Conservation (phyloP, 148 eudicot genomes). For the Rhododendron kiyosumense region DNA sequence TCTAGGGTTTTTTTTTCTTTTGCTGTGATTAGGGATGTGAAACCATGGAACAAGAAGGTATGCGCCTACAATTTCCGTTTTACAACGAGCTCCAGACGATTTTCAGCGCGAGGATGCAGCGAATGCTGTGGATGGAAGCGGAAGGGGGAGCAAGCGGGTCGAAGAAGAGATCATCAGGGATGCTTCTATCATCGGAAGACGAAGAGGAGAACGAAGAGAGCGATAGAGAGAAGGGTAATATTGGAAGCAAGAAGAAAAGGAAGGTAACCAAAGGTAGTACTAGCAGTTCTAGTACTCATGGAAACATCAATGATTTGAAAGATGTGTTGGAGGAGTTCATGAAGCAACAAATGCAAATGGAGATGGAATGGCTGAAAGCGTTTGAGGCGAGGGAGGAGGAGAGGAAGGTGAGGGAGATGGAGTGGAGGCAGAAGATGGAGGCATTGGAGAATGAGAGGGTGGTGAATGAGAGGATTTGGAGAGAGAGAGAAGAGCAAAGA, state of each 20-base stretch:
- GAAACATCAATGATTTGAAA: constrained; percentile 25
- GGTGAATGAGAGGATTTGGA: constrained; percentile 64
- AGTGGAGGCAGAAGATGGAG: constrained; percentile 79
- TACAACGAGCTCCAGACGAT: constrained; percentile 80
- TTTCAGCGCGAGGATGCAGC: constrained; percentile 63
- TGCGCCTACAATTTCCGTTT: constrained; percentile 80
- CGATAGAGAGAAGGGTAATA: constrained; percentile 17
- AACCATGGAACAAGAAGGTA: constrained; percentile 75
- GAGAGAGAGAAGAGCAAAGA: constrained; percentile 82
- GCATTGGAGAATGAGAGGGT: constrained; percentile 71
- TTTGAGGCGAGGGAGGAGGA: constrained; percentile 79
- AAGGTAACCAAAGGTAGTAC: neutral
- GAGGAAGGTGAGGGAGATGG: constrained; percentile 55
- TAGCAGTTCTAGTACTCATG: neutral
- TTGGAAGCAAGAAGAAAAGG: constrained; percentile 23
- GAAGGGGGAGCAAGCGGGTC: constrained; percentile 40
- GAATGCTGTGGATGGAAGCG: constrained; percentile 84
- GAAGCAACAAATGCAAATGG: constrained; percentile 67
- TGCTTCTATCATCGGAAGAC: constrained; percentile 57
- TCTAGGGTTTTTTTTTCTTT: neutral
- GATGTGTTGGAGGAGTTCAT: constrained; percentile 73
- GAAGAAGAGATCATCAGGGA: constrained; percentile 26
- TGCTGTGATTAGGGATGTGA: constrained; percentile 62
- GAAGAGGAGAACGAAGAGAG: constrained; percentile 58
- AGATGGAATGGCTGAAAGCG: constrained; percentile 56